Conservation (phyloP, 805 yeast genomes). For the Saturnispora quitensis region DNA sequence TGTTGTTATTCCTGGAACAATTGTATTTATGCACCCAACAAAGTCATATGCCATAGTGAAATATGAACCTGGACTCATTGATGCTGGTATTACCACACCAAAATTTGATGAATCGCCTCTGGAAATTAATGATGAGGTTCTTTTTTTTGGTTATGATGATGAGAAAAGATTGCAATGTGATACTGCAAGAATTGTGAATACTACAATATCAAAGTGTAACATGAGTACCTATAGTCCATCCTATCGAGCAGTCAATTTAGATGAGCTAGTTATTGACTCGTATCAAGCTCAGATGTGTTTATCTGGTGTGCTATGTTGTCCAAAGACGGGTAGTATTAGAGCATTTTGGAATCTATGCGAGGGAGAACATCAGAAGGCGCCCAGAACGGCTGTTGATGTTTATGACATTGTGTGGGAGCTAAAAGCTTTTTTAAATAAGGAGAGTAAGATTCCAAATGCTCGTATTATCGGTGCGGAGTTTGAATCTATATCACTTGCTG, state of each 20-base stretch:
- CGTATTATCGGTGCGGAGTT: not conserved
- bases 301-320: constrained; percentile 61
- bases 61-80: constrained; percentile 68
- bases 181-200: constrained; percentile 55
- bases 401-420: not conserved
- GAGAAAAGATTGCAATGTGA: constrained; percentile 35
- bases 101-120: constrained; percentile 46
- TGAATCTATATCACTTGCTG: not conserved
- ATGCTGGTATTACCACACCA: constrained; percentile 66
- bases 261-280: constrained; percentile 67
- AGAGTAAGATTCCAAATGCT: not conserved
- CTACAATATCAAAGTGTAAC: constrained; percentile 66
- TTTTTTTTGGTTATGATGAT: constrained; percentile 72
- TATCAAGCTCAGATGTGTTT: constrained; percentile 58
- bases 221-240: constrained; percentile 61
- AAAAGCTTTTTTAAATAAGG: not conserved
- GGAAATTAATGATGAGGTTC: constrained; percentile 63
- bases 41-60: constrained; percentile 76
- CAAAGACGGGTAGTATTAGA: constrained; percentile 42
- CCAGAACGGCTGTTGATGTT: not conserved
- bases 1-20: constrained; percentile 67
- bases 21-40: constrained; percentile 78
- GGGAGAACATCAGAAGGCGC: not conserved
- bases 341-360: not conserved
- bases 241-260: constrained; percentile 77